A percentile compares a stretch with the other conserved stretches of the same genome.
These are phyloP conservation scores for Komagataea norvegica DNA, from an alignment of 1,139 yeast species.

Conservation along the genomic window DNA sequence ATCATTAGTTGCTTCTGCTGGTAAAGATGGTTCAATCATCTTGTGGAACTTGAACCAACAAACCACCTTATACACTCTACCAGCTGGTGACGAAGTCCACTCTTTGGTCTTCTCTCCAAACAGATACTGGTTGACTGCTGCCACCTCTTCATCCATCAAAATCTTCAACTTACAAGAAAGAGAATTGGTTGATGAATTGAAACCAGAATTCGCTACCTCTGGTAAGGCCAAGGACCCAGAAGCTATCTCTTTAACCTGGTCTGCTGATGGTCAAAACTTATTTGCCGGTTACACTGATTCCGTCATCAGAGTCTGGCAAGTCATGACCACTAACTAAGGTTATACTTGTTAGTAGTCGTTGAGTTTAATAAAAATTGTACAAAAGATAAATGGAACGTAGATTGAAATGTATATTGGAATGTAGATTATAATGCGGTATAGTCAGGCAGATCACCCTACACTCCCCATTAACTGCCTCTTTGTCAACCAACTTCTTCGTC, in stretches of 20 bases:
- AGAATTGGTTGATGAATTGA: conserved; percentile 93
- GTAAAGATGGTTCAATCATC: conserved; percentile 98
- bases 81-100: conserved; percentile 95
- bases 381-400: conserved; percentile 4
- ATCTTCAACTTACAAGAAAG: conserved; percentile 98
- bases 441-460: no score
- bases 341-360: conserved; percentile 14
- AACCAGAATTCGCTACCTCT: conserved; percentile 93
- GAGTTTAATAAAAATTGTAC: conserved; percentile 7
- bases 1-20: conserved; percentile 98
- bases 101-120: conserved; percentile 99
- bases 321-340: conserved; percentile 60
- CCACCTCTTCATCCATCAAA: conserved; percentile 97
- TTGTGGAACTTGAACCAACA: conserved; percentile 95
- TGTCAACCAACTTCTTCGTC: no score
- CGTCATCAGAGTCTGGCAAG: conserved; percentile 99
- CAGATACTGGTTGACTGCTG: conserved; percentile 99
- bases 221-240: conserved; percentile 94
- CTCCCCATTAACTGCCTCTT: no score
- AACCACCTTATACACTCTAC: conserved; percentile 88
- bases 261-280: conserved; percentile 99
- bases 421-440: no score
- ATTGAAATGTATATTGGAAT: no score
- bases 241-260: conserved; percentile 98
- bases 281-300: conserved; percentile 99